Percentiles rank a stretch among this genome's conserved stretches.
Conservation (phyloP, 345 rosid genomes). For the Carallia brachiata region DNA sequence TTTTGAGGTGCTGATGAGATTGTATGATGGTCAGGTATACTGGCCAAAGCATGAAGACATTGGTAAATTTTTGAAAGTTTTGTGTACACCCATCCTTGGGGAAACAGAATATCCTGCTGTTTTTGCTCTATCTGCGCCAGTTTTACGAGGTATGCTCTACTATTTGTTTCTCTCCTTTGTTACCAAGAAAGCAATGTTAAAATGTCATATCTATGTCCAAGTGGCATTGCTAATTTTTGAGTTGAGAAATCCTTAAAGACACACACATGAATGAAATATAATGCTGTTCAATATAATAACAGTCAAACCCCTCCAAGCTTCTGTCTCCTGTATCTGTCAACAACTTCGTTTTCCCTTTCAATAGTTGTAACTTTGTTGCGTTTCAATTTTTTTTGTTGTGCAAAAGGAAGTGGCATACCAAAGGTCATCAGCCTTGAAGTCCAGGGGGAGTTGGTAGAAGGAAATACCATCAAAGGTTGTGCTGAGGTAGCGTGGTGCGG, state of each 20-base stretch:
- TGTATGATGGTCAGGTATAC: conserved; percentile 54
- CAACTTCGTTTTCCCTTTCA: no score
- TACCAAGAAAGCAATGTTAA: no score
- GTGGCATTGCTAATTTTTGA: background rate
- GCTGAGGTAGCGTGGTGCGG: conserved; percentile 98
- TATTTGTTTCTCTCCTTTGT: background rate
- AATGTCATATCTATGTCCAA: background rate
- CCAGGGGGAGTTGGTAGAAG: conserved; percentile 81
- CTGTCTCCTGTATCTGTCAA: no score
- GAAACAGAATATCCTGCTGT: conserved; percentile 70
- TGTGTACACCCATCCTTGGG: conserved; percentile 66
- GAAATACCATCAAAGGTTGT: conserved; percentile 61
- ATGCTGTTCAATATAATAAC: no score
- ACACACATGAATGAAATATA: background rate
- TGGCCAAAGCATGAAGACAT: conserved; percentile 92
- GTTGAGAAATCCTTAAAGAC: background rate
- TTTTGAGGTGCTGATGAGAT: conserved; percentile 6
- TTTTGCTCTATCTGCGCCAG: conserved; percentile 79
- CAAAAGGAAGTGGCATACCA: conserved; percentile 81
- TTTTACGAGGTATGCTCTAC: conserved; percentile 58
- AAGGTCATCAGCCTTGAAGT: conserved; percentile 90
- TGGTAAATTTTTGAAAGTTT: conserved; percentile 71
- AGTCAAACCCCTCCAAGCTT: no score
- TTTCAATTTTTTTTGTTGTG: conserved; percentile 4
- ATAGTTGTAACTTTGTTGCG: no score